Base-by-base conservation (phyloP, 2,329 filamentous ascomycete species). In the Fusarium sp. region DNA sequence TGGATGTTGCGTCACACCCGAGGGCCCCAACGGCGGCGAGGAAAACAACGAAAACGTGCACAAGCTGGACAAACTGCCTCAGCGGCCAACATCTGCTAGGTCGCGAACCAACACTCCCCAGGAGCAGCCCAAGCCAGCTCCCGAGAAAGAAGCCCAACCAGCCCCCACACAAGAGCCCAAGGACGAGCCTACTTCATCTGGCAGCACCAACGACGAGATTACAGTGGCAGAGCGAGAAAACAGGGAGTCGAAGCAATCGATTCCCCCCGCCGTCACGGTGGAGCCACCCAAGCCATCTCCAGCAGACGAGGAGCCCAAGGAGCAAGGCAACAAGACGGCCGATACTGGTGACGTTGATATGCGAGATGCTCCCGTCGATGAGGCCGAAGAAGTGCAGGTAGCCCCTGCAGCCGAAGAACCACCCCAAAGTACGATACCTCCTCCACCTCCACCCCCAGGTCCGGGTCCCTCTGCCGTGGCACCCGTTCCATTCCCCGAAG, bases 301-400 rank as follows among this genome's bases (percentile, higher is more conserved):
- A 2, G 64, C 76, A 10, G 76, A 79, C 56, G 75, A 79, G 32
- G 78, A 80, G 58, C 52, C 76, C 30, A 67, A 70, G 64, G 76
- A 77, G 33, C 71, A 73, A n/a, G 80, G 78, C 57, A 86, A 84
- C 58, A 86, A 84, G 72, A 82, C 77, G 30, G 68, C 86, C 70
- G 81, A 88, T 5, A 90, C 91, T 74, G 87, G 90, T 30, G 92
- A 94, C 81, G 86, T 92, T 64, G 87, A 91, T 65, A 94, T 94
- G 90, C 86, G 87, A 38, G 92, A 94, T 81, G 87, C 86, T 47
- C 87, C 89, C 33, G 86, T 87, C 47, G 84, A 87, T 68, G 85
- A 87, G 68, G 80, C 86, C 38, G 86, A 87, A 63, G 87, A 90
- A 62, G 84, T 77, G 33, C 66, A 85, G 58, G 81, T 85, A 40